Evolutionary conservation across 2,329 filamentous ascomycete genomes (phyloP), one percentile per base, ranked within the genome.

Genomic region (Sporothrix pallida): DNA sequence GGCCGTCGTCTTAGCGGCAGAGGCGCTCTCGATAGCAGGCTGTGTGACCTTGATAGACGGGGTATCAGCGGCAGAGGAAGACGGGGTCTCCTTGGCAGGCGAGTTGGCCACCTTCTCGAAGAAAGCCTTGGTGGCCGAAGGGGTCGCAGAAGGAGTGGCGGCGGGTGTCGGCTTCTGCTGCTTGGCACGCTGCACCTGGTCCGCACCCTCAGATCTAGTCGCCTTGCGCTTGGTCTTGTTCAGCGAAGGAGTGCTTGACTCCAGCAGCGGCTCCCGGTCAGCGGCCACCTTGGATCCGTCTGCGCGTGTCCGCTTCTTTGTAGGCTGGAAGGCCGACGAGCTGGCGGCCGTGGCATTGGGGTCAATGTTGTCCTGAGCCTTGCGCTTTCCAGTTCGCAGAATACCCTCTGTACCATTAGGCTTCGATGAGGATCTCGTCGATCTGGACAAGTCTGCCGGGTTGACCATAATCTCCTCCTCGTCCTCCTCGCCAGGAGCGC

Each of bases 21-120:
- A 76, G 74, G 52, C 76, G 10, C 73, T 81, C 50, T 79, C 72
- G 12, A 78, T 54, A 6, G 81, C 63, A 69, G 52, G 83, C 79
- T 75, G 75, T 2, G 75, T 73, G 12, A 73, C 58, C 4, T 70
- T 52, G n/a, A 74, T 73, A 2, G 65, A 70, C 0, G 74, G 73
- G 2, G 68, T 71, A 4, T 46, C 67, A 10, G 81, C 77, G 8
- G 77, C 72, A 13, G 70, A 62, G 6, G 68, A 42, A 23, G 52
- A 42, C 13, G 70, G 3, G 1, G 70, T 77, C 46, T 81, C 79
- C 20, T 79, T 80, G 23, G 81, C 80, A 2, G 85, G 78, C 73
- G 86, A 87, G 79, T 88, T 88, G 72, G 87, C 84, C 75, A 89
- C 86, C 78, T 85, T 87, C 77, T 89, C 88, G 65, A 90, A 88